phyloP scores from a whole-genome alignment of 2,329 filamentous ascomycete species.

The Apiospora arundinis region DNA sequence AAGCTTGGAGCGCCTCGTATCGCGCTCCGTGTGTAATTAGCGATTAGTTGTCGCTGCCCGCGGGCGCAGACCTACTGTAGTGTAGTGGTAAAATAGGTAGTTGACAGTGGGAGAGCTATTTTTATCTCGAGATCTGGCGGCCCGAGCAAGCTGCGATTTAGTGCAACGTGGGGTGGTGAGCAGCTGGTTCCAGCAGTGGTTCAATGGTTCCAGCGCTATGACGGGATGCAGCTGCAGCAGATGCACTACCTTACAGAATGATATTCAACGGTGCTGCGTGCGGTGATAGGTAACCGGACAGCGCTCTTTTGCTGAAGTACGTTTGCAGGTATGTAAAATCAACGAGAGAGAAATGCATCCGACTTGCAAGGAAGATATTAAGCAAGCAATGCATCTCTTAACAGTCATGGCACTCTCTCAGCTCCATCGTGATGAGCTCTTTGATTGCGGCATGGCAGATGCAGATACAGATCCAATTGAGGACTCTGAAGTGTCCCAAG shows the following conservation, averaged over 20 bases:
- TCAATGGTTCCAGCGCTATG: conserved; percentile 2
- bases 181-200: neutral
- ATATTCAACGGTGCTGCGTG: too few relatives aligned
- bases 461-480: too few relatives aligned
- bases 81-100: too few relatives aligned
- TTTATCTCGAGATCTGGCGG: neutral
- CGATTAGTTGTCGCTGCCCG: neutral
- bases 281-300: neutral
- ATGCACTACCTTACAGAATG: too few relatives aligned
- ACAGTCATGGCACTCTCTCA: too few relatives aligned
- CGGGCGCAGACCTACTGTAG: too few relatives aligned
- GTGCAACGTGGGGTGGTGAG: conserved; percentile 5
- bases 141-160: conserved; percentile 7
- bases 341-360: neutral
- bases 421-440: too few relatives aligned
- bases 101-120: conserved; percentile 4
- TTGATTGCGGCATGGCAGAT: too few relatives aligned
- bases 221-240: neutral
- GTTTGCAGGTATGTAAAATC: too few relatives aligned
- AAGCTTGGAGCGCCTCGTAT: conserved; percentile 6
- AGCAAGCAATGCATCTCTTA: too few relatives aligned
- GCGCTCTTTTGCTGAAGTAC: neutral
- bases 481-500: too few relatives aligned
- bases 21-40: neutral
- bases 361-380: neutral